These are phyloP conservation scores for Botryosphaeria dothidea DNA, from an alignment of 2,329 filamentous ascomycete species.

Conservation along the genomic window DNA sequence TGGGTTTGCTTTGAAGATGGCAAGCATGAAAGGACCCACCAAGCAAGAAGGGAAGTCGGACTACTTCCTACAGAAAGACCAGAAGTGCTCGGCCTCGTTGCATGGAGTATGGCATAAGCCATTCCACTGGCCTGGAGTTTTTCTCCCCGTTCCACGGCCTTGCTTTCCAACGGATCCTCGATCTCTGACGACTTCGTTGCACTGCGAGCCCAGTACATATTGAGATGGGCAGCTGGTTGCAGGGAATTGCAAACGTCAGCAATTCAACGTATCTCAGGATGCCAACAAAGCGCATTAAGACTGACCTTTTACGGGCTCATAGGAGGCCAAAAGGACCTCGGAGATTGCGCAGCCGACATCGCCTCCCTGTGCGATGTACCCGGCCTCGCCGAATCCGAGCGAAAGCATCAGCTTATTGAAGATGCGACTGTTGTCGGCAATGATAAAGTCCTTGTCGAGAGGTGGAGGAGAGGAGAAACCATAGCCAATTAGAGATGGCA, in stretches of 20 bases:
- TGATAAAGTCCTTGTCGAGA: slow-evolving; percentile 44
- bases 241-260: neutral
- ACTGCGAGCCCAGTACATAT: neutral
- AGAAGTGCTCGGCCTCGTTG: slow-evolving; percentile 57
- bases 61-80: slow-evolving; percentile 55
- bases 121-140: slow-evolving; percentile 45
- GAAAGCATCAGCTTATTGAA: slow-evolving; percentile 55
- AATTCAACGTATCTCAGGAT: no score
- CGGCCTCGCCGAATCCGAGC: slow-evolving; percentile 51
- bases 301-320: slow-evolving; percentile 26
- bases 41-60: slow-evolving; percentile 59
- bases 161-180: slow-evolving; percentile 35
- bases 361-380: slow-evolving; percentile 59
- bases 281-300: slow-evolving; percentile 4
- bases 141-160: slow-evolving; percentile 37
- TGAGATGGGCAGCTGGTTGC: neutral
- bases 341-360: slow-evolving; percentile 54
- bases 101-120: slow-evolving; percentile 57
- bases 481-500: slow-evolving; percentile 58
- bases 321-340: slow-evolving; percentile 43
- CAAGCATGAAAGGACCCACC: slow-evolving; percentile 30
- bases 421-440: slow-evolving; percentile 43
- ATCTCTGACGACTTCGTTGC: no score
- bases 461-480: slow-evolving; percentile 53
- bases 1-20: neutral